Base-by-base conservation (phyloP, 495 filamentous ascomycete genomes). In the Hypoxylon perforatum region DNA sequence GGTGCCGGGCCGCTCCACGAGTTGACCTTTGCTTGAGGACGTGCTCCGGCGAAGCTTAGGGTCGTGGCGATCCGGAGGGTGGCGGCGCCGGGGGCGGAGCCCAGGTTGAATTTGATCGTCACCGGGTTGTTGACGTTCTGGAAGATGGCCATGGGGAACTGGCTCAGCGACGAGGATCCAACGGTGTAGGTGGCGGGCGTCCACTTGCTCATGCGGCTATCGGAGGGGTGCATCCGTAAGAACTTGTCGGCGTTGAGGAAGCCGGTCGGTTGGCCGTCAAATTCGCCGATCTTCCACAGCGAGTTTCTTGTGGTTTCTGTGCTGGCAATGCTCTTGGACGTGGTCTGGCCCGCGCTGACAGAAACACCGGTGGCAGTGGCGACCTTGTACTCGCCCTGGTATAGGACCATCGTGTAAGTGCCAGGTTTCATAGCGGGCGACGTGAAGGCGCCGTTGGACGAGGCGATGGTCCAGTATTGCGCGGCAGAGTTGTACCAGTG, bases 111-210 rank as follows among this genome's bases (percentile, higher is more conserved):
- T 23, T 77, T 80, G 73, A 91, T 90, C 0, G 83, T 90, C 14
- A 88, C 78, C 0, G 87, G 86, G 52, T 81, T 83, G 73, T 90
- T 90, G 15, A 86, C 81, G 53, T 67, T 74, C 73, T 89, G 85
- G 78, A 89, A 87, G 35, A 88, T 65, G 0, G 87, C 88, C 88
- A 91, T 90, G 9, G 88, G 88, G 73, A 90, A 88, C 39, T 83
- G 79, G 1, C 69, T 69, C 2, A 84, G 69, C 5, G 74, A 58
- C 4, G 81, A 84, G 18, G 77, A 78, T 17, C 87, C 88, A 17
- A 87, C 80, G 6, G 85, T 88, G 72, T 87, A 88, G 1, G 87
- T 89, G 5, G 78, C 53, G 0, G 87, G 82, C 1, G 76, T 76
- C 88, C 87, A 91, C 60, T 75, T 71, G 17, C 76, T 72, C 87